phyloP scores from a whole-genome alignment of 139 green algal genomes.

The Ettlia oleoabundans region DNA sequence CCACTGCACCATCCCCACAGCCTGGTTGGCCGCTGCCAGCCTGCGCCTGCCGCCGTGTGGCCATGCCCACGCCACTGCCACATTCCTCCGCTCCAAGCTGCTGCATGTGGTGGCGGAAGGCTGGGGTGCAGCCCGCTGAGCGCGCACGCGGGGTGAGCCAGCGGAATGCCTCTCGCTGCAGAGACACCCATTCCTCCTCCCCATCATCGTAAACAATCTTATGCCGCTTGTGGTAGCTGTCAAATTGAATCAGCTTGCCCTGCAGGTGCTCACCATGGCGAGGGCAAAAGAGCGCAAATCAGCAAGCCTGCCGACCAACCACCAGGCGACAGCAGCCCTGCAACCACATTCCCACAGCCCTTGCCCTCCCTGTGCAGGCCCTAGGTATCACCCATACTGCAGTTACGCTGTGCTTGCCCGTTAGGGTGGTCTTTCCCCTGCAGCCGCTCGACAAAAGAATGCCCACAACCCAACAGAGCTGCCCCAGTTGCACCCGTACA shows the following conservation, averaged over 20 bases:
- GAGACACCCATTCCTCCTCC: conserved; percentile 61
- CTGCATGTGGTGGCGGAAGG: conserved; percentile 38
- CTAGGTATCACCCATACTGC: no score
- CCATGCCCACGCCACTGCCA: background rate
- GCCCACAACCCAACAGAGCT: no score
- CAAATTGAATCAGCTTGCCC: conserved; percentile 51
- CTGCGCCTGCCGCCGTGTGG: conserved; percentile 19
- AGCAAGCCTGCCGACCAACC: no score
- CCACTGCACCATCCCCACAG: background rate
- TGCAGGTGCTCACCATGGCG: background rate
- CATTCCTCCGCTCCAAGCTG: conserved; percentile 42
- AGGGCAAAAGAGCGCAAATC: no score
- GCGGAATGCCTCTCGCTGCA: conserved; percentile 53
- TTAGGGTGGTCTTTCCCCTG: no score
- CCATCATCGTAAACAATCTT: conserved; percentile 74
- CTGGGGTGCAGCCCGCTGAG: conserved; percentile 23
- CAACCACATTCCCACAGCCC: no score
- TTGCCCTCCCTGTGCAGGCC: no score
- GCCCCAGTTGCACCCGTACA: no score
- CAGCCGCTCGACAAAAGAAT: no score
- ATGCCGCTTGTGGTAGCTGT: conserved; percentile 58
- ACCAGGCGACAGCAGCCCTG: no score
- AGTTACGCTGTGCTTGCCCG: no score
- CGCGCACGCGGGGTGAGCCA: conserved; percentile 38
- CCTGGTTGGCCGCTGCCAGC: background rate